A percentile compares a stretch with the other conserved stretches of the same genome.
These are phyloP conservation scores for Aspergillus viridinutans DNA, from an alignment of 2,329 filamentous ascomycete genomes.

Conservation along the genomic window DNA sequence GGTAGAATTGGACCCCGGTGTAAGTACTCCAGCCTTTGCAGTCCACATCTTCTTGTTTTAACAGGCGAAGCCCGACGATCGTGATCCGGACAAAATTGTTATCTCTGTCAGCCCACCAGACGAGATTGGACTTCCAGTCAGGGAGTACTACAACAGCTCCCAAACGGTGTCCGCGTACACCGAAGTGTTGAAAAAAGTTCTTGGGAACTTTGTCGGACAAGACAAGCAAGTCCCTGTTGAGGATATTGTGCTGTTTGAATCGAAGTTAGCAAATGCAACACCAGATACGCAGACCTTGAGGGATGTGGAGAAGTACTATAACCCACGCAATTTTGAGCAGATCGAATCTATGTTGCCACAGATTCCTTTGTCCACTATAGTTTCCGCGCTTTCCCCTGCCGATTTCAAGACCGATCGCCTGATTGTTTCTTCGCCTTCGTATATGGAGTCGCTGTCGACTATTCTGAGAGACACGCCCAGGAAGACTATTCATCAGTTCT, in stretches of 20 bases:
- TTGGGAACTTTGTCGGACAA: constrained; percentile 35
- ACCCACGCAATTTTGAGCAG: constrained; percentile 57
- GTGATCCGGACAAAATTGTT: constrained; percentile 52
- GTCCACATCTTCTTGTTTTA: neutral
- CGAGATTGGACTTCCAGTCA: constrained; percentile 56
- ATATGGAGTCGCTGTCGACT: constrained; percentile 55
- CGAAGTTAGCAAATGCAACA: constrained; percentile 55
- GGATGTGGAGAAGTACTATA: constrained; percentile 65
- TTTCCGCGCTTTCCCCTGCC: constrained; percentile 51
- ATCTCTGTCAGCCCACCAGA: constrained; percentile 44
- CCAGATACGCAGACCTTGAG: constrained; percentile 56
- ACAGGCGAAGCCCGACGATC: constrained; percentile 44
- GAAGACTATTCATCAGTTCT: constrained; percentile 58
- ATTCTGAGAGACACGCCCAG: constrained; percentile 53
- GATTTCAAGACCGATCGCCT: constrained; percentile 50
- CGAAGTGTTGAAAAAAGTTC: constrained; percentile 39
- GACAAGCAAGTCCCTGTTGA: constrained; percentile 27
- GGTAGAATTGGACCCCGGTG: constrained; percentile 28
- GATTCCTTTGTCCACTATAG: constrained; percentile 51
- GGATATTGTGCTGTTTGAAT: constrained; percentile 56
- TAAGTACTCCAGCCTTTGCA: constrained; percentile 16
- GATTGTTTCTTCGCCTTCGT: constrained; percentile 58
- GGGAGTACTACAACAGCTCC: constrained; percentile 57
- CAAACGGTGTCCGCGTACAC: constrained; percentile 52
- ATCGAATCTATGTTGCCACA: constrained; percentile 54